phyloP scores from a whole-genome alignment of 371 early-diverging fungal species.

The Apophysomyces trapeziformis region DNA sequence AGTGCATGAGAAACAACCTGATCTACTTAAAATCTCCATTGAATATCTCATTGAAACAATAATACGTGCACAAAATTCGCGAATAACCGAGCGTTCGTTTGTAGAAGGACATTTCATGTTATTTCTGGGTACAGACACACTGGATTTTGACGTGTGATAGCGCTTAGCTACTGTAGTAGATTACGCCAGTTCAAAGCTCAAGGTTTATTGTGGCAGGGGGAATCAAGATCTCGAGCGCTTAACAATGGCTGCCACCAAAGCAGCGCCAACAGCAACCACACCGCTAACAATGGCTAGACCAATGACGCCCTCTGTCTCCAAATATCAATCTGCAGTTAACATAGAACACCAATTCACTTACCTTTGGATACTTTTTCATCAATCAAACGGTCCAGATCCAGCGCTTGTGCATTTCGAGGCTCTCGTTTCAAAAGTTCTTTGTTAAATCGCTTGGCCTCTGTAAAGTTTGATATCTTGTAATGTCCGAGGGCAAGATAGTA shows the following conservation, averaged over 20 bases:
- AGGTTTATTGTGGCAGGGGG: background rate
- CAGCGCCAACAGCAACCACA: constrained; percentile 69
- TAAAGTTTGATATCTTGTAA: constrained; percentile 87
- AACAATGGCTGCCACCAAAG: constrained; percentile 47
- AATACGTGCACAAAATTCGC: too few relatives aligned
- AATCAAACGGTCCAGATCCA: constrained; percentile 74
- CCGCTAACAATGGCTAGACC: constrained; percentile 91
- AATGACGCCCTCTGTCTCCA: constrained; percentile 76
- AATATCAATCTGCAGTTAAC: background rate
- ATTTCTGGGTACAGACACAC: background rate
- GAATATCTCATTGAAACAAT: too few relatives aligned
- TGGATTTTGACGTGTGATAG: background rate
- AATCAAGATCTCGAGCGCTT: constrained; percentile 29
- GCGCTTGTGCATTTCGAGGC: constrained; percentile 85
- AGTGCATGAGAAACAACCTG: too few relatives aligned
- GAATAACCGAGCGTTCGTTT: too few relatives aligned
- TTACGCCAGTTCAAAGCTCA: background rate
- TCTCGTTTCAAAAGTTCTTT: constrained; percentile 81
- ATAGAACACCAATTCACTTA: constrained; percentile 29
- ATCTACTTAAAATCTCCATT: too few relatives aligned
- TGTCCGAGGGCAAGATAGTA: constrained; percentile 93
- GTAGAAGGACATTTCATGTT: too few relatives aligned
- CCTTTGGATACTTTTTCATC: constrained; percentile 84
- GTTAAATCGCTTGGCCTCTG: constrained; percentile 78
- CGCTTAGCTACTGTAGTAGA: background rate